Evolutionary conservation across 1,284 basidiomycete genomes (phyloP).

Genomic region (Puccinia hordei): DNA sequence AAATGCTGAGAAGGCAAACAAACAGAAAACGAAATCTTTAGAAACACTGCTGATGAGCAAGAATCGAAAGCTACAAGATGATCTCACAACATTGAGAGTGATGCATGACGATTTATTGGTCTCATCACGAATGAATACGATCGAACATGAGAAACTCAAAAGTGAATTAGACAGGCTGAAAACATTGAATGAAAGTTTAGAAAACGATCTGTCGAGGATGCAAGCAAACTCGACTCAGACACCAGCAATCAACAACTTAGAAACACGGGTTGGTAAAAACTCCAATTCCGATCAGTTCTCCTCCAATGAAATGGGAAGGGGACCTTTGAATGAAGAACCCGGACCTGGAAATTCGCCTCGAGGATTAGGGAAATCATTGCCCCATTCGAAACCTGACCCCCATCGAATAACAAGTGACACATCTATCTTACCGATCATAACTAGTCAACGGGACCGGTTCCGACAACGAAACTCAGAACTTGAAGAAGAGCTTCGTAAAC

Average conservation of each 20-base stretch:
- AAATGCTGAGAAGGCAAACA: slow-evolving; percentile 77
- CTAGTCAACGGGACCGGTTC: slow-evolving; percentile 92
- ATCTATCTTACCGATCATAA: slow-evolving; percentile 92
- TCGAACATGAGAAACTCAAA: slow-evolving; percentile 67
- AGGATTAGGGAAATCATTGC: slow-evolving; percentile 33
- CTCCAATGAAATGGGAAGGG: slow-evolving; percentile 66
- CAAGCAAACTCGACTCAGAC: slow-evolving; percentile 64
- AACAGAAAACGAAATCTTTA: slow-evolving; percentile 74
- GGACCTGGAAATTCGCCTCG: slow-evolving; percentile 50
- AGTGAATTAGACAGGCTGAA: slow-evolving; percentile 76
- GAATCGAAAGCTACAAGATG: slow-evolving; percentile 91
- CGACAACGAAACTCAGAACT: slow-evolving; percentile 91
- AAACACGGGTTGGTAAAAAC: slow-evolving; percentile 49
- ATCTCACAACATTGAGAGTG: slow-evolving; percentile 85
- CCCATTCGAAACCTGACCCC: slow-evolving; percentile 31
- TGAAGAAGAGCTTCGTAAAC: slow-evolving; percentile 93
- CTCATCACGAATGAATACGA: slow-evolving; percentile 67
- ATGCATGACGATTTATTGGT: slow-evolving; percentile 75
- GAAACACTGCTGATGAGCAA: slow-evolving; percentile 88
- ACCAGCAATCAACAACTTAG: slow-evolving; percentile 56
- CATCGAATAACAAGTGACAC: slow-evolving; percentile 59
- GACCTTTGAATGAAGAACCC: slow-evolving; percentile 63
- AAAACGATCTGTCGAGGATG: slow-evolving; percentile 82
- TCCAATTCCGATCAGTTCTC: slow-evolving; percentile 56
- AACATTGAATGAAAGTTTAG: slow-evolving; percentile 80